Evolutionary conservation across 2,329 filamentous ascomycete species (phyloP).

Genomic region (Berkeleyomyces basicola): DNA sequence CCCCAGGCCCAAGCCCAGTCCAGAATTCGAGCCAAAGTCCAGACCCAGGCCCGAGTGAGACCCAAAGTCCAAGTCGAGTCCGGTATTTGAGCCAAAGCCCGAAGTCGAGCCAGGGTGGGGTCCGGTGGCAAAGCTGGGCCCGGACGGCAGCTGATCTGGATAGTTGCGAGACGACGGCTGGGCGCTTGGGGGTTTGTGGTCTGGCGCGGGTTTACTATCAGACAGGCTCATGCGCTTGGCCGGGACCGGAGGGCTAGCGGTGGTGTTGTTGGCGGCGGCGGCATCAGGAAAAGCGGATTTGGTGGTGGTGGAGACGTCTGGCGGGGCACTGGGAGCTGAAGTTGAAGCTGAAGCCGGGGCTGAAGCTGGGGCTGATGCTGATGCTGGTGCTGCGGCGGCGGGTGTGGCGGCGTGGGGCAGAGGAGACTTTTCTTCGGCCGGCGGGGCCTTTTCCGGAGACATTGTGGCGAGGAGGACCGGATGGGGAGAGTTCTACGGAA

Average conservation of each 20-base stretch:
- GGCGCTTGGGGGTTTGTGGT: background rate
- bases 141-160: background rate
- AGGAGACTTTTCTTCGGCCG: background rate
- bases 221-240: background rate
- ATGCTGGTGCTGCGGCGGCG: background rate
- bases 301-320: no score
- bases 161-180: background rate
- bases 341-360: background rate
- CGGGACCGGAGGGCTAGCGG: background rate
- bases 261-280: background rate
- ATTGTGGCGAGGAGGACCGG: background rate
- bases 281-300: background rate
- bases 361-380: background rate
- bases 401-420: background rate
- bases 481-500: background rate
- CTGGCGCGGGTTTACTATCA: background rate
- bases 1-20: background rate
- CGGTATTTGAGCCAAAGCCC: constrained; percentile 1
- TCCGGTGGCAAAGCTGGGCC: constrained; percentile 1
- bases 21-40: constrained; percentile 5
- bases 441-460: background rate
- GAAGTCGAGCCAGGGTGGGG: background rate
- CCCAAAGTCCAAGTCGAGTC: constrained; percentile 4
- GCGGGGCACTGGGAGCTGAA: background rate
- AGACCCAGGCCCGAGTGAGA: constrained; percentile 1